A percentile compares a stretch with the other conserved stretches of the same genome.
phyloP scores from a whole-genome alignment of 1,284 basidiomycete species.

The Trichosporon sp. region DNA sequence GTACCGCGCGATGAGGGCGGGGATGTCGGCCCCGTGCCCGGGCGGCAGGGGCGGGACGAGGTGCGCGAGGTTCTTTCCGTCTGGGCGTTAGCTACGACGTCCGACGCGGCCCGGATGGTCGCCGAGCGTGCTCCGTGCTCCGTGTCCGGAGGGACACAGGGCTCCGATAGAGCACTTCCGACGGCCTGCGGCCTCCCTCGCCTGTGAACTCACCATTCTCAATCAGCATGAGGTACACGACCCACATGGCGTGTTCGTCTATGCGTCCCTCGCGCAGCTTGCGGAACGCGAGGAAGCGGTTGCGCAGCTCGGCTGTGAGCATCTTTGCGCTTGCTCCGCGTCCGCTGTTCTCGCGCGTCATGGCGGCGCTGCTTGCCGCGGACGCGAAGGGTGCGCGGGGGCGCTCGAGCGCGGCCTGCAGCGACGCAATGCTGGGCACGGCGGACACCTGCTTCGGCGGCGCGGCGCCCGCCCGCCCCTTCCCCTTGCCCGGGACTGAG shows the following conservation, averaged over 20 bases:
- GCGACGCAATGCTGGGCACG: neutral
- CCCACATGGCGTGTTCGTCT: conserved; percentile 54
- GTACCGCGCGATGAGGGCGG: neutral
- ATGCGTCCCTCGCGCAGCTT: conserved; percentile 27
- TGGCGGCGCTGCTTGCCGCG: neutral
- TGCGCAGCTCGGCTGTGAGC: conserved; percentile 32
- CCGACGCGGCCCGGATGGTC: no score
- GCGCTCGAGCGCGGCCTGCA: neutral
- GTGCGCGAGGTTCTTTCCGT: conserved; percentile 65
- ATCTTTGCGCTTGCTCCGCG: neutral
- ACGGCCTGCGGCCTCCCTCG: neutral
- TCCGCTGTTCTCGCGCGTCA: neutral
- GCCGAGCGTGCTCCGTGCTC: no score
- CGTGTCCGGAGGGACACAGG: no score
- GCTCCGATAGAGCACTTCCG: no score
- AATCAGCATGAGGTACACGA: conserved; percentile 61
- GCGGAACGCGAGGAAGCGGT: conserved; percentile 31
- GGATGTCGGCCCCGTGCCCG: conserved; percentile 26
- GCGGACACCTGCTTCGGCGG: neutral
- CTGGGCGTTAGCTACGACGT: conserved; percentile 23
- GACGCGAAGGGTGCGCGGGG: neutral
- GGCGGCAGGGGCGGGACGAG: conserved; percentile 53
- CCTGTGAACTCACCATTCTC: conserved; percentile 56
- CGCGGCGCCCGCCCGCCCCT: neutral
- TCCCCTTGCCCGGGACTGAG: neutral